Percentiles rank a stretch among this genome's conserved stretches.
Conservation (phyloP, 2,329 filamentous ascomycete genomes). For the Aureobasidium sp. region DNA sequence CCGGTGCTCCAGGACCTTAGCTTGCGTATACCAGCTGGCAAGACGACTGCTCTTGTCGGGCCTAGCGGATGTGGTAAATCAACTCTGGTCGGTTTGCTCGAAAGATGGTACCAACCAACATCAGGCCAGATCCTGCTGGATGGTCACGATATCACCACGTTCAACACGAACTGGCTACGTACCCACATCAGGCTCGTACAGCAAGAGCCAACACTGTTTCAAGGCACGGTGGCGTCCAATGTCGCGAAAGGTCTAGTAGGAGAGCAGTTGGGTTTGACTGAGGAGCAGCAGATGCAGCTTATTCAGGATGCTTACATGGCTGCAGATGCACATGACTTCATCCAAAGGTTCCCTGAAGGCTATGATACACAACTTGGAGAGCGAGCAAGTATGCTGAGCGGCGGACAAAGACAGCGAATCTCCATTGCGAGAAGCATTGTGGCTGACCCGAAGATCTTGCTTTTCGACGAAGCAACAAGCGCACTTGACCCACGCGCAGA, state of each 20-base stretch:
- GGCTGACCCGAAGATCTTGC: constrained; percentile 27
- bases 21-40: constrained; percentile 32
- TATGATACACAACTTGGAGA: constrained; percentile 30
- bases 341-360: constrained; percentile 27
- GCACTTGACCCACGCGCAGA: constrained; percentile 30
- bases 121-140: constrained; percentile 27
- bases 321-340: constrained; percentile 31
- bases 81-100: constrained; percentile 29
- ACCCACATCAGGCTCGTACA: constrained; percentile 27
- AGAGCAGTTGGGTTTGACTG: constrained; percentile 19
- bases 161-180: constrained; percentile 28
- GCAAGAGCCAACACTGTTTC: constrained; percentile 31
- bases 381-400: constrained; percentile 26
- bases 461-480: constrained; percentile 31
- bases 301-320: constrained; percentile 28
- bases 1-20: constrained; percentile 30
- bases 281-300: constrained; percentile 25
- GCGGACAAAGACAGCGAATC: constrained; percentile 29
- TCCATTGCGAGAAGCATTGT: constrained; percentile 31
- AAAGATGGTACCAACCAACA: constrained; percentile 27
- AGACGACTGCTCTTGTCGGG: constrained; percentile 39
- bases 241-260: constrained; percentile 29
- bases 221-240: constrained; percentile 30
- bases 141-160: constrained; percentile 22
- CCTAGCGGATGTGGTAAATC: constrained; percentile 32